These are phyloP conservation scores for Fragaria nilgerrensis DNA, from an alignment of 306 rosid species.

Conservation along the genomic window DNA sequence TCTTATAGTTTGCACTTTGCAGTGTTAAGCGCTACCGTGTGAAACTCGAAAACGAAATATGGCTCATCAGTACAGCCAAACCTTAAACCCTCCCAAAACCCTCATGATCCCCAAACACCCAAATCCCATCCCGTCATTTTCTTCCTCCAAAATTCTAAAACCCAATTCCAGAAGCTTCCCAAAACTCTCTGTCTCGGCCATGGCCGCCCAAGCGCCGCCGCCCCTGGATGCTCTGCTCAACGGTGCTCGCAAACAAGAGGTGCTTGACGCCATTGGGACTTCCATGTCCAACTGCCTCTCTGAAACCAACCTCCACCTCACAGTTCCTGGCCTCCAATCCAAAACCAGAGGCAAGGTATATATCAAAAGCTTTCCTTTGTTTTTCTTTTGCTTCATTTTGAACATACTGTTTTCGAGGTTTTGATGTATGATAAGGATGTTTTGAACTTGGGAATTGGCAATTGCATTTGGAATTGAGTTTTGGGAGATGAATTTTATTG, in stretches of 20 bases:
- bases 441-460: not conserved
- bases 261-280: conserved; percentile 37
- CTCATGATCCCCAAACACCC: conserved; percentile 25
- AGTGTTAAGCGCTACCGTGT: not conserved
- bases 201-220: conserved; percentile 33
- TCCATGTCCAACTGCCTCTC: conserved; percentile 60
- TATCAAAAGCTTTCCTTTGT: no score
- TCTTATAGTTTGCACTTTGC: not conserved
- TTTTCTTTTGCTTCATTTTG: not conserved
- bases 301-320: conserved; percentile 71
- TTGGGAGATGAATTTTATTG: not conserved
- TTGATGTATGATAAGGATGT: conserved; percentile 5
- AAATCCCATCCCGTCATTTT: conserved; percentile 8
- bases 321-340: conserved; percentile 76
- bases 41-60: conserved; percentile 13
- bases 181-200: conserved; percentile 32
- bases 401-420: not conserved
- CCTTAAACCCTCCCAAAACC: conserved; percentile 70
- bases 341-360: conserved; percentile 88
- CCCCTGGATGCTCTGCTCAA: conserved; percentile 49
- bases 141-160: conserved; percentile 8
- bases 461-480: no score
- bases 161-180: conserved; percentile 32
- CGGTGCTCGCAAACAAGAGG: conserved; percentile 44
- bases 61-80: conserved; percentile 31